phyloP scores from a whole-genome alignment of 2,329 filamentous ascomycete species.

The Penicillium sp. region DNA sequence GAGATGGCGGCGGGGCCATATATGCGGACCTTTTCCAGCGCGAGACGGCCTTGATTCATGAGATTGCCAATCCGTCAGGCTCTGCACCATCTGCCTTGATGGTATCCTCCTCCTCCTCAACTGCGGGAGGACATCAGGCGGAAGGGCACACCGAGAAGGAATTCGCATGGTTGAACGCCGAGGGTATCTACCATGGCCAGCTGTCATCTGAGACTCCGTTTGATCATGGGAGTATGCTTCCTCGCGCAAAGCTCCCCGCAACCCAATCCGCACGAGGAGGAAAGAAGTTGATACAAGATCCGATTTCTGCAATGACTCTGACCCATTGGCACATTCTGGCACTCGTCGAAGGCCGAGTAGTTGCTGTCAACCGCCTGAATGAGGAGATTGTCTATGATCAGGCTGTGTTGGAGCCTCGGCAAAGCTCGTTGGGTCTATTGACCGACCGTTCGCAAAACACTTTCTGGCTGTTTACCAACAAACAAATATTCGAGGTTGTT shows the following conservation, averaged over 20 bases:
- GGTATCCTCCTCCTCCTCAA: slow-evolving; percentile 79
- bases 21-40: slow-evolving; percentile 87
- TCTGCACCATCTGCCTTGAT: slow-evolving; percentile 67
- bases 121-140: slow-evolving; percentile 61
- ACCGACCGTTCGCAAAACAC: slow-evolving; percentile 94
- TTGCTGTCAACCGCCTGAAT: slow-evolving; percentile 84
- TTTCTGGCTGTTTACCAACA: slow-evolving; percentile 90
- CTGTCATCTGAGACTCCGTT: slow-evolving; percentile 71
- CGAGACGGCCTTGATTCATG: slow-evolving; percentile 76
- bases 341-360: slow-evolving; percentile 77
- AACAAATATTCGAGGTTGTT: slow-evolving; percentile 92
- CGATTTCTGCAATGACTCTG: slow-evolving; percentile 76
- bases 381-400: slow-evolving; percentile 87
- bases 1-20: slow-evolving; percentile 80
- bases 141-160: slow-evolving; percentile 53
- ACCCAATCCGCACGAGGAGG: slow-evolving; percentile 66
- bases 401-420: slow-evolving; percentile 75
- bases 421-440: slow-evolving; percentile 78
- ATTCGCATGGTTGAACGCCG: slow-evolving; percentile 87
- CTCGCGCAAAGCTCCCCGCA: slow-evolving; percentile 71
- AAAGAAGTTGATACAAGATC: slow-evolving; percentile 67
- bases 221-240: slow-evolving; percentile 74
- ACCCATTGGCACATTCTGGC: slow-evolving; percentile 93
- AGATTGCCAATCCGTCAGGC: slow-evolving; percentile 63
- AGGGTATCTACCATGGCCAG: slow-evolving; percentile 86